Base-by-base conservation (phyloP, 2,329 filamentous ascomycete genomes). In the Cadophora gregata region DNA sequence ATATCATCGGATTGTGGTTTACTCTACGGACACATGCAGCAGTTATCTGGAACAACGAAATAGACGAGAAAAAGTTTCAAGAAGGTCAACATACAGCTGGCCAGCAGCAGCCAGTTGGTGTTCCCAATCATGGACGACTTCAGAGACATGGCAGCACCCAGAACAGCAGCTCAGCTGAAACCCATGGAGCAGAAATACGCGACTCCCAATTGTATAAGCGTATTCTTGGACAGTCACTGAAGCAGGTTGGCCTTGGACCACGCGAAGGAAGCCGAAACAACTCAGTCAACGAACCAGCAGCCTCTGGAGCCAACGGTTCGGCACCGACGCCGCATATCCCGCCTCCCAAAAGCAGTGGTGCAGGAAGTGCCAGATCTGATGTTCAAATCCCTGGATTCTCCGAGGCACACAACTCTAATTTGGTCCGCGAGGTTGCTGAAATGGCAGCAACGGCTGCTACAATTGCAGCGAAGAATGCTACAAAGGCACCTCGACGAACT, bases 11-110 rank as follows among this genome's bases (percentile, higher is more conserved):
- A 27, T 83, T 99, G 16, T 93, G 96, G 85, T 99, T 99, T 79
- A 99, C 96, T 0, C 85, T 99, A 24, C 87, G 96, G 70, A 99
- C 96, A 0, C 96, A 99, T 77, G 96, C 96, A 4, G 94, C 96
- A 4, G 91, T 97, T 55, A 99, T 99, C 71, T 99, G 96, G 96
- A 96, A 93, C 74, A 90, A 86, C 9, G 94, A 97, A 69, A 77
- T 85, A 2, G 91, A 94, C 47, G 91, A 94, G 79, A 94, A 93
- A 80, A 90, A 88, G 74, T 82, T 86, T 48, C 86, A 88, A 14
- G 86, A 89, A 19, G 75, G 77, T 6, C 76, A 68, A 65, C 72
- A 59, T 69, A 71, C 25, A 65, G 70, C 24, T 79, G 79, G 42
- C 69, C 77, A 58, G 70, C 74, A 75, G 10, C 72, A 74, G 56